Percentiles rank a stretch among this genome's conserved stretches.
These are phyloP conservation scores for Garcia nutans DNA, from an alignment of 345 rosid species.

Conservation along the genomic window DNA sequence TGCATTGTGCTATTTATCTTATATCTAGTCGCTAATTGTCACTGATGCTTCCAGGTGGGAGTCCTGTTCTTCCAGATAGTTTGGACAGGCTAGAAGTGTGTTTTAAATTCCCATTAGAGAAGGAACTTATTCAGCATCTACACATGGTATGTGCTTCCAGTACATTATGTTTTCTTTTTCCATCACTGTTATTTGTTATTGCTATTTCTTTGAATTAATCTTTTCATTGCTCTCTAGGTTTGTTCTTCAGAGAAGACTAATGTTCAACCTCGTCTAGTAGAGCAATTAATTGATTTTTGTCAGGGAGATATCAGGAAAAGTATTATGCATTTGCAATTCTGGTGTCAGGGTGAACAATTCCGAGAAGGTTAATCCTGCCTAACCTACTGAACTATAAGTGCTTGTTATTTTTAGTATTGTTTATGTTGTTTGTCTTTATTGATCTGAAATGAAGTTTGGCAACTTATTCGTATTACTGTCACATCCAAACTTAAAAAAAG, in stretches of 20 bases:
- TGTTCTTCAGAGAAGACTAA: conserved; percentile 65
- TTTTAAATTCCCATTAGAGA: conserved; percentile 51
- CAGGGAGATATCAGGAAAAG: conserved; percentile 78
- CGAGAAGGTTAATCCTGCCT: conserved; percentile 47
- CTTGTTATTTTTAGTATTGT: background rate
- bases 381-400: background rate
- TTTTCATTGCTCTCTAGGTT: conserved; percentile 42
- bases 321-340: conserved; percentile 78
- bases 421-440: background rate
- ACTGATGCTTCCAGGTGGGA: conserved; percentile 48
- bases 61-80: conserved; percentile 66
- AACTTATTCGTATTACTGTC: background rate
- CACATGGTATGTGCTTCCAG: conserved; percentile 43
- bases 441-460: conserved; percentile 2
- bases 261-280: conserved; percentile 50
- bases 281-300: conserved; percentile 51
- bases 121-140: conserved; percentile 60
- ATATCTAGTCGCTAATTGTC: conserved; percentile 7
- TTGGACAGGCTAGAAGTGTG: conserved; percentile 59
- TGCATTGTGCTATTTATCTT: conserved; percentile 9
- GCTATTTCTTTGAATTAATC: background rate
- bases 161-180: background rate
- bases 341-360: conserved; percentile 71
- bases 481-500: background rate
- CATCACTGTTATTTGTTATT: background rate